phyloP scores from a whole-genome alignment of 1,139 yeast species.

The Hansenula sp. region DNA sequence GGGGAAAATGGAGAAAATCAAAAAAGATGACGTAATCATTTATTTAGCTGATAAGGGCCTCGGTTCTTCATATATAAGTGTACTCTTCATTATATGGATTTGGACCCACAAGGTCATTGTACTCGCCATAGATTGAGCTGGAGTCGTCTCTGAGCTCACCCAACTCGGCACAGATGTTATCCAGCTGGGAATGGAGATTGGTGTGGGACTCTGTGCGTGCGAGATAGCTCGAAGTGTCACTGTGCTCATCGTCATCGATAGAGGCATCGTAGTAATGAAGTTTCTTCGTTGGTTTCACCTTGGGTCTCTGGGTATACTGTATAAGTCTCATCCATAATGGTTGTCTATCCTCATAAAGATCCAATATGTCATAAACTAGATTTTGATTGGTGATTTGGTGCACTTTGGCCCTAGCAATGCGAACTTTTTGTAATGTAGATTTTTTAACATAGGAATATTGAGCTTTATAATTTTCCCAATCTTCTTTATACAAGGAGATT shows the following conservation, averaged over 20 bases:
- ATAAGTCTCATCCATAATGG: not conserved
- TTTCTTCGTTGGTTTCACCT: not conserved
- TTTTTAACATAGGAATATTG: not conserved
- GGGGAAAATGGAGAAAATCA: not conserved
- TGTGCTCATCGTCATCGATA: not conserved
- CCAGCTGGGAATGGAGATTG: not conserved
- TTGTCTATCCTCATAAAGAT: not conserved
- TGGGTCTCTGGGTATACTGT: not conserved
- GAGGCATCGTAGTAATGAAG: not conserved
- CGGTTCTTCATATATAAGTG: not conserved
- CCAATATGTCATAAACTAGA: not conserved
- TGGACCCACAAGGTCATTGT: not conserved
- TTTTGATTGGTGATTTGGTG: not conserved
- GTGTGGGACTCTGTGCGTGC: too few species aligned
- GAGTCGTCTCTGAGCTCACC: not conserved
- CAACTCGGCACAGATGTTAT: not conserved
- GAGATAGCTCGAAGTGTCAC: not conserved
- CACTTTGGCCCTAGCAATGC: not conserved
- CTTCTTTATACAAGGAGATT: not conserved
- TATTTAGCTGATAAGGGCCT: not conserved
- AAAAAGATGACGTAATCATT: not conserved
- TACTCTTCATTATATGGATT: not conserved
- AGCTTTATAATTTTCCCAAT: not conserved
- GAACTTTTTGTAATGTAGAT: not conserved
- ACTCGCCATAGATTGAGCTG: not conserved